Evolutionary conservation across 2,329 filamentous ascomycete species (phyloP).

Genomic region (Fusarium sp.): DNA sequence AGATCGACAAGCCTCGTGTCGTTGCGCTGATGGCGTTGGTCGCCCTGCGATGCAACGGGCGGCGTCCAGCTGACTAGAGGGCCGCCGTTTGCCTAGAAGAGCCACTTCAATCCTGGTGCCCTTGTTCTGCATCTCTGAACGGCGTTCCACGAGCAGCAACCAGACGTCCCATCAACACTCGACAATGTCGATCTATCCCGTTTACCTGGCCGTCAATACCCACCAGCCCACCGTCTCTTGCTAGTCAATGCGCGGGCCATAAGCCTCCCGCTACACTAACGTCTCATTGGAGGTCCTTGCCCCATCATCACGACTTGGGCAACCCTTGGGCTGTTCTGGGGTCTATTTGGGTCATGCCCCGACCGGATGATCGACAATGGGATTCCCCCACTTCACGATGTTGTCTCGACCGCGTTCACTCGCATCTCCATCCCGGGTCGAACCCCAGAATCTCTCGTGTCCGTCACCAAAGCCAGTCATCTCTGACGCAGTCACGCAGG

Average conservation of each 20-base stretch:
- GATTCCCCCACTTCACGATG: conserved; percentile 35
- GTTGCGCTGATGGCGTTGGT: conserved; percentile 6
- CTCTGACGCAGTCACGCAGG: not conserved
- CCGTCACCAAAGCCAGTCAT: not conserved
- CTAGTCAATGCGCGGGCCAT: conserved; percentile 31
- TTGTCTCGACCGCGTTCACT: conserved; percentile 15
- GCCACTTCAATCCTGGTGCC: not conserved
- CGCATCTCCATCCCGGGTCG: conserved; percentile 11
- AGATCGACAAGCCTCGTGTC: conserved; percentile 11
- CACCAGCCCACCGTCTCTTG: conserved; percentile 23
- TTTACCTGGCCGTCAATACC: conserved; percentile 17
- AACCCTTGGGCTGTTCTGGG: conserved; percentile 25
- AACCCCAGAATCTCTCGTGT: conserved; percentile 6
- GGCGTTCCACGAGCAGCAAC: conserved; percentile 12
- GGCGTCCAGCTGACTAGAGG: conserved; percentile 10
- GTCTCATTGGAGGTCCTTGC: conserved; percentile 32
- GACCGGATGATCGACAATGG: conserved; percentile 31
- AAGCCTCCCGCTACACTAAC: conserved; percentile 45
- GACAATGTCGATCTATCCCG: conserved; percentile 37
- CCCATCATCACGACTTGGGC: conserved; percentile 28
- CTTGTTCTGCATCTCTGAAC: conserved; percentile 5
- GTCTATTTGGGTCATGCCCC: conserved; percentile 14
- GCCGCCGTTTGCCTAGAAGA: conserved; percentile 8
- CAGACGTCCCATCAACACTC: conserved; percentile 24
- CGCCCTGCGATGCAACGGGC: conserved; percentile 4